Evolutionary conservation across 2,329 filamentous ascomycete genomes (phyloP).

Genomic region (Trichoderma arundinaceum): DNA sequence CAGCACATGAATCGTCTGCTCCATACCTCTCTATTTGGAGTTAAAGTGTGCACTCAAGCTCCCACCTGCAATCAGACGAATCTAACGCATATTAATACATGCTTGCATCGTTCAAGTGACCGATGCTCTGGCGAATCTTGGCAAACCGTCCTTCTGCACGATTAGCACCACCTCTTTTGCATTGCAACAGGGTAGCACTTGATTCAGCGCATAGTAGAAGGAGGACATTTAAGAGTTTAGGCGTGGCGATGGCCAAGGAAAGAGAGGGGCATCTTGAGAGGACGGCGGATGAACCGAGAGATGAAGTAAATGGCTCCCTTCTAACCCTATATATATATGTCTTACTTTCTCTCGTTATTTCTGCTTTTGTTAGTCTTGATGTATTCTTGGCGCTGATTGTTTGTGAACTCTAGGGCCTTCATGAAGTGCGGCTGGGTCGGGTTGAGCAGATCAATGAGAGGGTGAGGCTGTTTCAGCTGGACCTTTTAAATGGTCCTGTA

Average conservation of each 20-base stretch:
- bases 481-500: conserved; percentile 55
- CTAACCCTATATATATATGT: too few relatives aligned
- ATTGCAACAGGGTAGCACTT: not conserved
- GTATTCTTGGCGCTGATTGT: not conserved
- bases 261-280: conserved; percentile 30
- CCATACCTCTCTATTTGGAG: not conserved
- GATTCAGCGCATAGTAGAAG: not conserved
- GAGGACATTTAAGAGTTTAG: not conserved
- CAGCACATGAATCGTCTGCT: not conserved
- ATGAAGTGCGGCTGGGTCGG: conserved; percentile 64
- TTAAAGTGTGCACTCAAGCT: too few relatives aligned
- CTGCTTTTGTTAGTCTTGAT: not conserved
- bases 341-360: not conserved
- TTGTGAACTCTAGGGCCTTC: conserved; percentile 51
- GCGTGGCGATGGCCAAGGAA: not conserved
- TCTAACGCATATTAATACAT: too few relatives aligned
- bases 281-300: conserved; percentile 75
- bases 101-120: not conserved
- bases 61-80: too few relatives aligned
- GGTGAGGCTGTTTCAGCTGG: conserved; percentile 71
- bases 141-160: not conserved
- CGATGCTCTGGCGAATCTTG: conserved; percentile 12
- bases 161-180: not conserved
- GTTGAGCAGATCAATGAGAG: conserved; percentile 69
- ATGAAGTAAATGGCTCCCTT: conserved; percentile 50